Evolutionary conservation across 2,329 filamentous ascomycete genomes (phyloP), one percentile per base, ranked within the genome.

Genomic region (Rugonectria rugulosa): DNA sequence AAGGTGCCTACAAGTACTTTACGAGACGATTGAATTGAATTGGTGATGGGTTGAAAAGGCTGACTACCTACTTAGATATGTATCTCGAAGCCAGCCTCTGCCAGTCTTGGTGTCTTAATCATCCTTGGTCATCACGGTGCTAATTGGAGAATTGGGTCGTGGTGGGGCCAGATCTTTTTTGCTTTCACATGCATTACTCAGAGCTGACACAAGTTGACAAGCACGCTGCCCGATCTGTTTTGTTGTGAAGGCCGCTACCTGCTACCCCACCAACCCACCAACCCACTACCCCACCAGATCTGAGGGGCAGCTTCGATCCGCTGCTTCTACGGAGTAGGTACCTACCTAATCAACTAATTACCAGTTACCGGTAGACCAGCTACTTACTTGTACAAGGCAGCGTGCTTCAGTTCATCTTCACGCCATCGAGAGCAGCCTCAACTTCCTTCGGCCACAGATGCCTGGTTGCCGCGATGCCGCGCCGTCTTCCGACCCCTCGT

Each of bases 41-140:
- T 67, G 29, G 56, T 37, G 51, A 65, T 50, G 55, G 46, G 57
- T 67, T 70, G 57, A 46, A 43, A 63, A 65, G 60, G 62, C 65
- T 68, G 65, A 68, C 64, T 53, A 63, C 42, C 61, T 61, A 63
- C 65, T 62, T 57, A 55, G 63, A 64, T n/a, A n/a, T n/a, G 43
- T 34, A 32, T n/a, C 32, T 36, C 6, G 17, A 31, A 46, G n/a
- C n/a, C n/a, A n/a, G n/a, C n/a, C 23, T 43, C 38, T 47, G 49
- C 46, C 31, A 26, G n/a, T 56, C 36, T 50, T 44, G 47, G 54
- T 56, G 58, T 32, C 61, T 67, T 65, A 56, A 52, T 67, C 65
- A 62, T 50, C 55, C 45, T 53, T 43, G 29, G 44, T 57, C 51
- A 67, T 62, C 61, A 51, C 8, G 31, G 10, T 19, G 37, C 27